These are phyloP conservation scores for Fusarium lyarnte DNA, from an alignment of 2,329 filamentous ascomycete species.

Conservation along the genomic window DNA sequence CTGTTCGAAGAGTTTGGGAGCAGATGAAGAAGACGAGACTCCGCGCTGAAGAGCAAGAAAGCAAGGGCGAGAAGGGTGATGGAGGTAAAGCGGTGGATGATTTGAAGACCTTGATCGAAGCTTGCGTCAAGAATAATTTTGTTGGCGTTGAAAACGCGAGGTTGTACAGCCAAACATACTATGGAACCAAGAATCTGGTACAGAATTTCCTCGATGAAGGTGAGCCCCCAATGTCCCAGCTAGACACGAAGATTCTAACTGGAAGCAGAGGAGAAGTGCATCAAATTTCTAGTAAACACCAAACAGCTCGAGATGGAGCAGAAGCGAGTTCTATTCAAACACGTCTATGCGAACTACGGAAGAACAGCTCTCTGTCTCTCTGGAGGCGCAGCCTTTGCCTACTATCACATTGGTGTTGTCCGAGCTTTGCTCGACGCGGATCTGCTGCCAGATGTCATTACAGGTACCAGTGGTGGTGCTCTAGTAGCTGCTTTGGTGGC, in stretches of 20 bases:
- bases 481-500: constrained; percentile 87
- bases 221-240: constrained; percentile 46
- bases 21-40: constrained; percentile 75
- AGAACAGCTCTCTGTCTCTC: constrained; percentile 92
- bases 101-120: constrained; percentile 80
- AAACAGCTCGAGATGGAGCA: constrained; percentile 73
- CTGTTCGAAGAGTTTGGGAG: constrained; percentile 78
- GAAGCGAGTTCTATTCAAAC: constrained; percentile 86
- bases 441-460: constrained; percentile 91
- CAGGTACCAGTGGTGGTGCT: constrained; percentile 93
- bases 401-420: constrained; percentile 94
- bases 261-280: constrained; percentile 67
- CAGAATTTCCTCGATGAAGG: constrained; percentile 90
- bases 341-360: constrained; percentile 89
- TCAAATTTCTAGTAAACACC: constrained; percentile 75
- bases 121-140: constrained; percentile 98
- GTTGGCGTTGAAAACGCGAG: constrained; percentile 92
- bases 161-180: constrained; percentile 97
- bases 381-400: constrained; percentile 93
- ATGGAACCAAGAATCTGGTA: constrained; percentile 93
- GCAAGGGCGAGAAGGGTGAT: constrained; percentile 50
- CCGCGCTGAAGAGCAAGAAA: constrained; percentile 64
- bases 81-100: constrained; percentile 72
- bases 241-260: constrained; percentile 17
- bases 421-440: constrained; percentile 88